Percentiles rank a stretch among this genome's conserved stretches.
Evolutionary conservation across 306 rosid species (phyloP).

Genomic region (Arachis stenosperma): DNA sequence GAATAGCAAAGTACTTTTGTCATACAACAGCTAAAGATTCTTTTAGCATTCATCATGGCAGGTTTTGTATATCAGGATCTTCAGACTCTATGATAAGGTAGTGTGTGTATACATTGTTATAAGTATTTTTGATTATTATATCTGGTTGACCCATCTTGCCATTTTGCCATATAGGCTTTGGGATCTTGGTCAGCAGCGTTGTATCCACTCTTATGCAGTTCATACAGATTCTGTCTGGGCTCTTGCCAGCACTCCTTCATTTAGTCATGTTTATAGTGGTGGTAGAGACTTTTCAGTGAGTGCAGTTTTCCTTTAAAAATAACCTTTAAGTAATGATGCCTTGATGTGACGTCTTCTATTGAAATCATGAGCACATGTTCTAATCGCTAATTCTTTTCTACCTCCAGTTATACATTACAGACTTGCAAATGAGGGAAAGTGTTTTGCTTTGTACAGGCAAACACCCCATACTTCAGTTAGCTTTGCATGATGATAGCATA

Average conservation of each 20-base stretch:
- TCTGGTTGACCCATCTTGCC: conserved; percentile 24
- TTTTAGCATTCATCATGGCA: conserved; percentile 43
- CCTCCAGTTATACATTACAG: conserved; percentile 79
- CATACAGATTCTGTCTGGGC: conserved; percentile 97
- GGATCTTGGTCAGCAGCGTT: conserved; percentile 92
- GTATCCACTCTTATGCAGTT: conserved; percentile 89
- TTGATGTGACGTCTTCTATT: conserved; percentile 21
- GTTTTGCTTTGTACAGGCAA: conserved; percentile 77
- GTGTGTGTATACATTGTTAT: neutral
- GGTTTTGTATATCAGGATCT: conserved; percentile 84
- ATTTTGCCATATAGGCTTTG: conserved; percentile 62
- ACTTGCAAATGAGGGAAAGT: conserved; percentile 87
- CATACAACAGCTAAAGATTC: conserved; percentile 16
- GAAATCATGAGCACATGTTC: conserved; percentile 32
- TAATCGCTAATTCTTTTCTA: conserved; percentile 48
- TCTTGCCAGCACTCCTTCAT: conserved; percentile 80
- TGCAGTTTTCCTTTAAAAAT: conserved; percentile 32
- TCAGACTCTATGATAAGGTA: conserved; percentile 94
- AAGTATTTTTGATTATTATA: conserved; percentile 9
- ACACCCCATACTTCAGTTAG: conserved; percentile 71
- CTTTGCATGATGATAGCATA: conserved; percentile 71
- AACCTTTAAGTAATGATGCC: neutral
- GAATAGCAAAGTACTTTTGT: neutral
- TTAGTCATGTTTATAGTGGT: conserved; percentile 90
- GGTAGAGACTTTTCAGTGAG: conserved; percentile 91